Evolutionary conservation across 805 yeast genomes (phyloP).

Genomic region (Ogataea trehaloabstinens): DNA sequence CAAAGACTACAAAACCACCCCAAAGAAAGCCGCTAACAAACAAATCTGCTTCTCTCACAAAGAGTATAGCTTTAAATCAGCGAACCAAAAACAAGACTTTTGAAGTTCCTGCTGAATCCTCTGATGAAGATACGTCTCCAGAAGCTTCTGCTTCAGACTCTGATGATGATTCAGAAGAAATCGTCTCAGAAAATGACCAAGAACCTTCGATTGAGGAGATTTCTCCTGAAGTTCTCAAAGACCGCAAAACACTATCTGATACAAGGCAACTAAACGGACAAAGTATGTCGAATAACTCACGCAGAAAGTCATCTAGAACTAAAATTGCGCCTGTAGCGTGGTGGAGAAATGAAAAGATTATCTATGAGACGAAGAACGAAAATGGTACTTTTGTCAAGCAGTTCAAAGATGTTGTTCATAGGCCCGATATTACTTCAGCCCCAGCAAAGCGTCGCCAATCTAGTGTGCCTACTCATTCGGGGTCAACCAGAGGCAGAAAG

Average conservation of each 20-base stretch:
- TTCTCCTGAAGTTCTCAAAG: slow-evolving; percentile 1
- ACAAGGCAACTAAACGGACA: not conserved
- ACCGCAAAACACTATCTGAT: not conserved
- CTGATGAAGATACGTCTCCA: slow-evolving; percentile 6
- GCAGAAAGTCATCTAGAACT: slow-evolving; percentile 62
- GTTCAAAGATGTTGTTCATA: slow-evolving; percentile 57
- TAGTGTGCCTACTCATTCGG: slow-evolving; percentile 9
- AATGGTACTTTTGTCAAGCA: slow-evolving; percentile 54
- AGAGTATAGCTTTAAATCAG: slow-evolving; percentile 27
- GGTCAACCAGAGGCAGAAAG: slow-evolving; percentile 18
- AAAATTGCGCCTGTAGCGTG: slow-evolving; percentile 71
- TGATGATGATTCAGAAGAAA: slow-evolving; percentile 1
- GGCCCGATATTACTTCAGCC: slow-evolving; percentile 32
- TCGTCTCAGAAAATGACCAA: slow-evolving; percentile 10
- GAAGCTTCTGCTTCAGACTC: slow-evolving; percentile 3
- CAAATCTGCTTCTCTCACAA: slow-evolving; percentile 24
- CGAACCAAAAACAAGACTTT: slow-evolving; percentile 13
- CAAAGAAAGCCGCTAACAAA: not conserved
- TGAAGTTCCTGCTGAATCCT: slow-evolving; percentile 11
- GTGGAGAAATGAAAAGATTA: slow-evolving; percentile 80
- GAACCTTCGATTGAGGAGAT: slow-evolving; percentile 16
- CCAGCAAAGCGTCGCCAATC: slow-evolving; percentile 14
- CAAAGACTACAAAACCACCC: not conserved
- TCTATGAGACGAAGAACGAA: slow-evolving; percentile 47
- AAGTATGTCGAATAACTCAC: not conserved